Evolutionary conservation across 495 filamentous ascomycete species (phyloP).

Genomic region (Trichoderma virens): DNA sequence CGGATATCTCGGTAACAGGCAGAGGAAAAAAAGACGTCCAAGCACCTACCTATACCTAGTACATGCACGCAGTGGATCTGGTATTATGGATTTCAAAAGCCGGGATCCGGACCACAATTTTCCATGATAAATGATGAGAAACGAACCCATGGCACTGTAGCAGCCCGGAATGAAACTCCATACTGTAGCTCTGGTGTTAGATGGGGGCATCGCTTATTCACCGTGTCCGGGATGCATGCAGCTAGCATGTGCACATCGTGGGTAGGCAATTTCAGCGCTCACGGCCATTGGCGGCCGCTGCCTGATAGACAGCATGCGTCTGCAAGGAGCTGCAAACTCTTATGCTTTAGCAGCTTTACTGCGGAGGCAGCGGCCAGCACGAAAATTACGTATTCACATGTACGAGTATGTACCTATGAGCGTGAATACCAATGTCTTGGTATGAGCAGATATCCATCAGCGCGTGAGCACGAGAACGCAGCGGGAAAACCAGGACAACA

Average conservation of each 20-base stretch:
- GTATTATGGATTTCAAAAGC: background rate
- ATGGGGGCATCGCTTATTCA: conserved; percentile 7
- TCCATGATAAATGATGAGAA: background rate
- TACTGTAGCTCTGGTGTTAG: background rate
- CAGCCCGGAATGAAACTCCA: background rate
- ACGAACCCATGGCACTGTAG: too few species aligned
- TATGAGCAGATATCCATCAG: too few species aligned
- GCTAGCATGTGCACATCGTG: conserved; percentile 2
- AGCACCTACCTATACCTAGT: too few species aligned
- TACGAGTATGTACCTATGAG: too few species aligned
- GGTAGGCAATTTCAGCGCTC: background rate
- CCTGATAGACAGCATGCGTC: background rate
- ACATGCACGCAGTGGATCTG: background rate
- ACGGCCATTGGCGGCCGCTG: background rate
- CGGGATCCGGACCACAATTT: background rate
- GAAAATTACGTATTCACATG: too few species aligned
- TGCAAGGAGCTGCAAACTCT: background rate
- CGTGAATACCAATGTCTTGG: too few species aligned
- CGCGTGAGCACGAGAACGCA: background rate
- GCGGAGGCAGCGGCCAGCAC: background rate
- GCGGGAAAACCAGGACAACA: background rate
- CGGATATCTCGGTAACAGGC: background rate
- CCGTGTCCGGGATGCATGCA: background rate
- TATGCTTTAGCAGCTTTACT: background rate
- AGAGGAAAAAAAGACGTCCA: background rate